Evolutionary conservation across 2,329 filamentous ascomycete genomes (phyloP).

Genomic region (Diplocarpon mali): DNA sequence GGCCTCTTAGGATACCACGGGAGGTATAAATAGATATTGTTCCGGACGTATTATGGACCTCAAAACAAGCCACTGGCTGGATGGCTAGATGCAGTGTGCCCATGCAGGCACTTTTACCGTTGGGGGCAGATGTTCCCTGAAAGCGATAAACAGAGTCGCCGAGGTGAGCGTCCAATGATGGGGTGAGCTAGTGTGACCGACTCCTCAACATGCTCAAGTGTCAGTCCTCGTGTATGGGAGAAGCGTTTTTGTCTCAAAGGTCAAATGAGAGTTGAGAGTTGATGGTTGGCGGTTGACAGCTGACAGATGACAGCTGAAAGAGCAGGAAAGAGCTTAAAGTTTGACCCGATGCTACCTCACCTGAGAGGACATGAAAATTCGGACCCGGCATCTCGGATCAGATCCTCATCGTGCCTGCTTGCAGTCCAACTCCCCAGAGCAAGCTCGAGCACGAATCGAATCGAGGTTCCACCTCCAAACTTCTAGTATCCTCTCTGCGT

Average conservation of each 20-base stretch:
- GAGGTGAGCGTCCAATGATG: no score
- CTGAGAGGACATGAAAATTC: neutral
- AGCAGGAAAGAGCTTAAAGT: no score
- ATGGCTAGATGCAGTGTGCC: neutral
- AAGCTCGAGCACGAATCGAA: neutral
- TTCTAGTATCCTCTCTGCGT: conserved; percentile 8
- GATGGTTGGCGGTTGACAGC: no score
- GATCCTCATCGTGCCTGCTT: neutral
- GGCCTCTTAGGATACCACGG: no score
- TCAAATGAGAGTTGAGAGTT: no score
- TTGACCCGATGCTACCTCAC: neutral
- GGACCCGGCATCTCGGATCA: neutral
- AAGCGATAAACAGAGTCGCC: neutral
- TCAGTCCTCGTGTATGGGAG: no score
- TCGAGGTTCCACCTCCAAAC: conserved; percentile 8
- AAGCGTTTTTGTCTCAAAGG: no score
- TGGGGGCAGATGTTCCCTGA: neutral
- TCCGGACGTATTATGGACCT: conserved; percentile 1
- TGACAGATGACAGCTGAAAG: no score
- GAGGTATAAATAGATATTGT: neutral
- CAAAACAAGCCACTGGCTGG: neutral
- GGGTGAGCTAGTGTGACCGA: no score
- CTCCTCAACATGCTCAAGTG: no score
- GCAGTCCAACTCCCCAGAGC: neutral
- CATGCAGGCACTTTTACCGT: neutral